Evolutionary conservation across 176 grass and related monocot genomes (phyloP).

Genomic region (Bothriochloa decipiens): DNA sequence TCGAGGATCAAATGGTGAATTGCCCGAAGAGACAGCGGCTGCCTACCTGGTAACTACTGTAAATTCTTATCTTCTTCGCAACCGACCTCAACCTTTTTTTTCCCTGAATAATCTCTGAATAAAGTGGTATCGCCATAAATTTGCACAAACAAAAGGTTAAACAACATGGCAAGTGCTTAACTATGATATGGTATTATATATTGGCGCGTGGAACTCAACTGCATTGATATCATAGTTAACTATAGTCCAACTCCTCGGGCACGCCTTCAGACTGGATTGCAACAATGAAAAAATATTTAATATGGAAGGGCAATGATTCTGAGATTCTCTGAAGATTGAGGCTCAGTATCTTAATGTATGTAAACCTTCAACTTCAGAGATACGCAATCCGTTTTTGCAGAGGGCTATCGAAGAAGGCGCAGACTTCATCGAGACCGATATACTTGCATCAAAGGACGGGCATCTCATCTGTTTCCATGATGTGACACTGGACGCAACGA

Average conservation of each 20-base stretch:
- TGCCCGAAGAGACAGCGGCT: constrained; percentile 57
- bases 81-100: not conserved
- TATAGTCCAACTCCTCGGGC: not conserved
- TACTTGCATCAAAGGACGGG: constrained; percentile 75
- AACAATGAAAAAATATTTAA: not conserved
- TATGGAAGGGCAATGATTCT: not conserved
- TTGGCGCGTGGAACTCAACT: not conserved
- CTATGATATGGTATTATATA: not conserved
- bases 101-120: not conserved
- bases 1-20: constrained; percentile 61
- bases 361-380: constrained; percentile 1
- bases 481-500: constrained; percentile 63
- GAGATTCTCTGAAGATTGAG: not conserved
- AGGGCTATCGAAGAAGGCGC: constrained; percentile 85
- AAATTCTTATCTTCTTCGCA: not conserved
- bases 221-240: not conserved
- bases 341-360: not conserved
- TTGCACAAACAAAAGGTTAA: constrained; percentile 9
- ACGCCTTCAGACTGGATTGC: not conserved
- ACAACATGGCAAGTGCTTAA: not conserved
- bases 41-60: constrained; percentile 55
- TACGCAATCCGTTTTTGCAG: constrained; percentile 45
- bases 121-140: not conserved
- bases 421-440: constrained; percentile 88
- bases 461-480: constrained; percentile 78